Base-by-base conservation (phyloP, 139 green algal species). In the Coccomyxa sp. region DNA sequence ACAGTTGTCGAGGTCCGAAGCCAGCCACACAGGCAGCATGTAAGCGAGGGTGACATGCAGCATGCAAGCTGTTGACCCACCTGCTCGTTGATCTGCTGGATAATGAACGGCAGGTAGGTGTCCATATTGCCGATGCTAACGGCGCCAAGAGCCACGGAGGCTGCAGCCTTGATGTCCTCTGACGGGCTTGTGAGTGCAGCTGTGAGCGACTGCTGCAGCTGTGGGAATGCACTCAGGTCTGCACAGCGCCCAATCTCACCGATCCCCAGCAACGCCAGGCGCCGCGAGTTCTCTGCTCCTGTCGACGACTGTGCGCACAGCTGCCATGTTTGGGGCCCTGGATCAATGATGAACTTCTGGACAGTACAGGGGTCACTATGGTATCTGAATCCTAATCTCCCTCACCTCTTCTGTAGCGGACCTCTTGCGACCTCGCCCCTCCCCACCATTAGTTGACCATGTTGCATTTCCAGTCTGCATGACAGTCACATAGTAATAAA, bases 181-280 rank as follows among this genome's bases (percentile, higher is more conserved):
- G 15, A 60, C 16, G 58, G 76, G 31, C 15, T 31, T 3, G 25
- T 23, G 15, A 86, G 58, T 10, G 82, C 81, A 30, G 79, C 38
- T 11, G 79, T 85, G 31, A 82, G 32, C 16, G 67, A 60, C 14
- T 32, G 31, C 84, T 85, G 80, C 81, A 96, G 86, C 45, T 82
- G 79, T 17, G 78, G 76, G 76, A 90, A 89, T 59, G 78, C 81
- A 18, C 86, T 91, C 14, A 98, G 86, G 88, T 98, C 93, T 18
- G 85, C 81, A 13, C 85, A 81, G 27, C 91, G 88, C 31, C 94
- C 94, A 32, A 98, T 92, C 87, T 98, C 95, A 11, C 96, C 96
- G 21, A 98, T 80, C 77, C 86, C 94, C 77, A 98, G 89, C 81
- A 99, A 93, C 0, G 93, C 88, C 76, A 98, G 92, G 45, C 95